Evolutionary conservation across 805 yeast species (phyloP), one percentile per base, ranked within the genome.

Genomic region (Wickerhamia fluorescens): DNA sequence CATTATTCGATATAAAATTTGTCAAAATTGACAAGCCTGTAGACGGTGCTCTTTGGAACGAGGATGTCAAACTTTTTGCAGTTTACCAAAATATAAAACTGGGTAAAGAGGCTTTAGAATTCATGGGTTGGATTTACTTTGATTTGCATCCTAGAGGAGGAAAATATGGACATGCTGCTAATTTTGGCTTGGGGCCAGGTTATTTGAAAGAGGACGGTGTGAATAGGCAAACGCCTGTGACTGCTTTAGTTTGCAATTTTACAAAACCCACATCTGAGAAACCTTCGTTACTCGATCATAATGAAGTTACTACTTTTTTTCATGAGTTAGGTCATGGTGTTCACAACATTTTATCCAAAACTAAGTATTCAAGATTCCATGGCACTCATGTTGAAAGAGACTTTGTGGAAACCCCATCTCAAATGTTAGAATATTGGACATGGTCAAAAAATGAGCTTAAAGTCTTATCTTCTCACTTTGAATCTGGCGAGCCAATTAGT

Each of bases 311-410:
- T 14, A 85, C 94, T 0, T 79, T 85, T 42, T 85, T 85, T 76
- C 95, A 85, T 49, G 95, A 85, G 54, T 66, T 84, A 40, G 95
- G 95, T 15, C 95, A 85, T 47, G 95, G 94, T 33, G 79, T 85
- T 33, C 95, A 85, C 54, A 80, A 75, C 41, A 56, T 83, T 27
- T 66, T 84, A 31, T 83, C 88, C 7, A 62, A 68, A 36, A 78
- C 88, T 16, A 61, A 60, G 34, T 75, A 71, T 40, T 66, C 80
- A 2, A 66, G 78, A 37, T 84, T 83, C 56, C 80, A 75, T 47
- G 94, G 94, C 14, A 78, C 88, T 17, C 63, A 71, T 22, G 89
- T 82, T 25, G 75, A 81, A 21, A 68, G 92, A 70, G 95, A 85
- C 57, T 85, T 85, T 57, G 94, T 85, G 28, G 95, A 85, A 56